Evolutionary conservation across 176 grass and related monocot genomes (phyloP), one percentile per base, ranked within the genome.

Genomic region (Musa beccarii): DNA sequence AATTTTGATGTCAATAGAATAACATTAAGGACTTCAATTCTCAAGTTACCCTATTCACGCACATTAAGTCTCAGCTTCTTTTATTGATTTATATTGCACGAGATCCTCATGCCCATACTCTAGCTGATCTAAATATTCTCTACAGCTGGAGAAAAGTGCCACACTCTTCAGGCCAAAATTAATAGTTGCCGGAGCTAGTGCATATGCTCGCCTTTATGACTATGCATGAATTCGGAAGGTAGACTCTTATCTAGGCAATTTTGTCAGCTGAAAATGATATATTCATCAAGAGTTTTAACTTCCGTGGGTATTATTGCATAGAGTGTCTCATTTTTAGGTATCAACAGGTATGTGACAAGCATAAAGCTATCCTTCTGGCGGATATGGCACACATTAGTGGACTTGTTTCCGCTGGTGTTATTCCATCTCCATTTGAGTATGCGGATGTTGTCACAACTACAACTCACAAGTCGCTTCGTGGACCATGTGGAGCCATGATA

Each of bases 371-470:
- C 80, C 91, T 99, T 83, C 86, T 99, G 34, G 95, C 95, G 68
- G 95, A 99, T 69, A 99, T 99, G 95, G 91, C 95, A 74, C 95
- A 94, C 76, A 99, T 92, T 66, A 99, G 95, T 79, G 95, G 95
- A 62, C 85, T 94, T 28, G 95, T 99, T 11, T 90, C 95, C 67
- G 88, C 88, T 81, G 95, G 83, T 82, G 88, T 99, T 57, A 86
- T 99, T 84, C 86, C 90, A 68, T 94, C 90, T 89, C 91, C 90
- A 79, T 99, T 99, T 75, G 95, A 99, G 61, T 88, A 94, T 78
- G 95, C 91, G 74, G 95, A 99, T 99, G 83, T 99, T 15, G 88
- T 94, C 54, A 99, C 95, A 61, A 99, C 95, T 52, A 99, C 91
- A 51, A 99, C 91, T 75, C 95, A 99, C 84, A 99, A 99, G 74